Conservation (phyloP, 192 early-diverging fungal genomes). For the Gonapodya sp. region DNA sequence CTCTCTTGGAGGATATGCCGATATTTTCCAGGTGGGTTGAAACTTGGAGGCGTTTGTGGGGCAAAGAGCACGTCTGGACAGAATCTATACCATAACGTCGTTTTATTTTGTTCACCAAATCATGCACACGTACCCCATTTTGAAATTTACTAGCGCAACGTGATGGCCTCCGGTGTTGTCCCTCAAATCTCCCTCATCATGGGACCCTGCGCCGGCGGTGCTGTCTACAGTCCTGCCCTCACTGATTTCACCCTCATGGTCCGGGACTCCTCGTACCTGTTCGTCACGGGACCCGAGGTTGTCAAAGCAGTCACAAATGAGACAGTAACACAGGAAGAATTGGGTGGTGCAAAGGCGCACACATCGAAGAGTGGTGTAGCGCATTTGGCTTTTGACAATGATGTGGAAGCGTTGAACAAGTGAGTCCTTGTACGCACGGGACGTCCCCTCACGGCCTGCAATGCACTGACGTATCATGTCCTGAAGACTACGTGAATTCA, state of each 20-base stretch:
- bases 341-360: constrained; percentile 85
- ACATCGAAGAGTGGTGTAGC: constrained; percentile 88
- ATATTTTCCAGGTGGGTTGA: constrained; percentile 93
- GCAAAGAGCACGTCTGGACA: not conserved
- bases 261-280: constrained; percentile 86
- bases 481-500: constrained; percentile 58
- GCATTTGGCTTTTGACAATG: constrained; percentile 86
- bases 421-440: no score
- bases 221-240: constrained; percentile 93
- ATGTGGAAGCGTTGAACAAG: constrained; percentile 76
- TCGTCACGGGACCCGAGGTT: constrained; percentile 95
- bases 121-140: no score
- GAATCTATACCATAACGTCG: no score
- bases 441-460: no score
- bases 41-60: constrained; percentile 15
- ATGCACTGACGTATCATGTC: not conserved
- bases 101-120: no score
- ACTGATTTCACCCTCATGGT: constrained; percentile 98
- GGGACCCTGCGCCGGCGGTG: constrained; percentile 96
- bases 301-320: constrained; percentile 95
- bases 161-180: constrained; percentile 82
- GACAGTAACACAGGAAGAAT: constrained; percentile 84
- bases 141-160: constrained; percentile 53
- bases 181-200: constrained; percentile 95
- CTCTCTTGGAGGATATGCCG: constrained; percentile 88